Evolutionary conservation across 2,329 filamentous ascomycete species (phyloP).

Genomic region (Catunica adiposa): DNA sequence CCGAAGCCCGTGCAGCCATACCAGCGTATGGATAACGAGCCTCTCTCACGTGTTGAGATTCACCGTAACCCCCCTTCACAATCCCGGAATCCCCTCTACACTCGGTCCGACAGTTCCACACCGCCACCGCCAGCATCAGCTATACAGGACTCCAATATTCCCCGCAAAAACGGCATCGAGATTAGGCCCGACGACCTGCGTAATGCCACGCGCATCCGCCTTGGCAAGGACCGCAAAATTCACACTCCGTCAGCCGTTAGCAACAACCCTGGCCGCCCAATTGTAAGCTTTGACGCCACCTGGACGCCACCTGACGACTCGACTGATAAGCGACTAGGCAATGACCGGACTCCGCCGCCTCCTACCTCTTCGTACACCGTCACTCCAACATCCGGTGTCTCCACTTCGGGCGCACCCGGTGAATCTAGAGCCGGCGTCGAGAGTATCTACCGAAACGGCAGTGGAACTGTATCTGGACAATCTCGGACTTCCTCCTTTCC

Average conservation of each 20-base stretch:
- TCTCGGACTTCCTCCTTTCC: constrained; percentile 2
- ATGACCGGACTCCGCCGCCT: constrained; percentile 13
- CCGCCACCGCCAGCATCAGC: constrained; percentile 2
- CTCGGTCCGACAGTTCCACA: constrained; percentile 8
- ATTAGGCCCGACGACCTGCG: constrained; percentile 76
- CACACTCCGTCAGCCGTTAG: constrained; percentile 84
- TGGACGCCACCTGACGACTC: constrained; percentile 59
- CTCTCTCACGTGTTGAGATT: constrained; percentile 49
- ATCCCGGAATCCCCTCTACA: constrained; percentile 63
- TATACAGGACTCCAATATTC: not conserved
- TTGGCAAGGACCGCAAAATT: constrained; percentile 65
- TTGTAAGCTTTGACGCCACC: constrained; percentile 86
- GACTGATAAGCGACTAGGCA: constrained; percentile 44
- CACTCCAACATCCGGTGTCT: not conserved
- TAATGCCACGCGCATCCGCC: constrained; percentile 73
- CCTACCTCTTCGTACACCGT: constrained; percentile 5
- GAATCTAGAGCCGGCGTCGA: constrained; percentile 3
- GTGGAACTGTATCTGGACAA: constrained; percentile 6
- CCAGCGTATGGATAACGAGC: constrained; percentile 23
- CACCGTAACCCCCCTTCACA: constrained; percentile 71
- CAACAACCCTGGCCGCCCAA: constrained; percentile 75
- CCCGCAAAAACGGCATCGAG: constrained; percentile 57
- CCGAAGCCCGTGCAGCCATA: constrained; percentile 28
- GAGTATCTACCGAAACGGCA: constrained; percentile 6
- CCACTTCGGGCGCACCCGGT: not conserved